Percentiles rank a stretch among this genome's conserved stretches.
Evolutionary conservation across 2,329 filamentous ascomycete genomes (phyloP).

Genomic region (Leptographium lundbergii): DNA sequence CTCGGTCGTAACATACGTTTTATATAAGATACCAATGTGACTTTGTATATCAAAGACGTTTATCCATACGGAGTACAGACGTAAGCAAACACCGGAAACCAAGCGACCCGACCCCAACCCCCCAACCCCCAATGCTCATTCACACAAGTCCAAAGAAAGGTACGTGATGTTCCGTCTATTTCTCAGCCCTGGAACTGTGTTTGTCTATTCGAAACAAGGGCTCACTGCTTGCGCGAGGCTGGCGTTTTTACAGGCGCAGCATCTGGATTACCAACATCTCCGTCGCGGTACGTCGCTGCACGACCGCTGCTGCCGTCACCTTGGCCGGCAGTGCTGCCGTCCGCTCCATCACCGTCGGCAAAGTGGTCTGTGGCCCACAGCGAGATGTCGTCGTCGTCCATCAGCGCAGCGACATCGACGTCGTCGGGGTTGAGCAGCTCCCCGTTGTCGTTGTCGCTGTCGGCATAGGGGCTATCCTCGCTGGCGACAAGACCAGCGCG

Average conservation of each 20-base stretch:
- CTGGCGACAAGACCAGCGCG: neutral
- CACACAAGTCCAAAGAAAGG: neutral
- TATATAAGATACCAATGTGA: too few species aligned
- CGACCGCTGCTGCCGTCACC: neutral
- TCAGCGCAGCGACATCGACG: slow-evolving; percentile 38
- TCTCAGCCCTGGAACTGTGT: neutral
- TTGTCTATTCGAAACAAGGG: neutral
- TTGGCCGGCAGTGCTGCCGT: slow-evolving; percentile 13
- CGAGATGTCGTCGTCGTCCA: slow-evolving; percentile 47
- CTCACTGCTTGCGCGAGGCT: neutral
- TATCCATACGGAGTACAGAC: too few species aligned
- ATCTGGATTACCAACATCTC: neutral
- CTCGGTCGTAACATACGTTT: too few species aligned
- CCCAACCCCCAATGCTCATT: neutral
- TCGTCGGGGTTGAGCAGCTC: slow-evolving; percentile 23
- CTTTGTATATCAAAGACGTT: too few species aligned
- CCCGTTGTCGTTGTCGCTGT: slow-evolving; percentile 12
- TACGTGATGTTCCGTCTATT: neutral
- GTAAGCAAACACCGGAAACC: neutral
- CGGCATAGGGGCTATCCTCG: slow-evolving; percentile 14
- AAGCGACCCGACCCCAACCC: neutral
- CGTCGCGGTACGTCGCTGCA: neutral
- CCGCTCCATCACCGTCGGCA: slow-evolving; percentile 15
- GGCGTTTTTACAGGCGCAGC: neutral
- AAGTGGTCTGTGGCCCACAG: slow-evolving; percentile 37